Evolutionary conservation across 441 rosid genomes (phyloP).

Genomic region (Erysimum cheiri): DNA sequence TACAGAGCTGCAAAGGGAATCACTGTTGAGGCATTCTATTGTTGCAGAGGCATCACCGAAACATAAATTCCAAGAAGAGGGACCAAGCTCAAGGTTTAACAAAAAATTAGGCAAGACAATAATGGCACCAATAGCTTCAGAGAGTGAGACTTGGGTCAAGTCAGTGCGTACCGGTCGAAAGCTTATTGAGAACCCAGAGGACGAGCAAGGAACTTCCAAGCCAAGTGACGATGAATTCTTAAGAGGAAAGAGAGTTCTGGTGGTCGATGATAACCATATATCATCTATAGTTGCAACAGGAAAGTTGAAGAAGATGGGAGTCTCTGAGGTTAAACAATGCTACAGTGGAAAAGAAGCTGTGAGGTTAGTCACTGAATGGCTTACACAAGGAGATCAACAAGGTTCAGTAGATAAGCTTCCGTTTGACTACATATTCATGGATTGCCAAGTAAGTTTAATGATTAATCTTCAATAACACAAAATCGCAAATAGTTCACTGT

Average conservation of each 20-base stretch:
- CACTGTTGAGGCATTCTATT: conserved; percentile 18
- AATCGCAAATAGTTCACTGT: neutral
- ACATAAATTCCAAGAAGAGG: conserved; percentile 35
- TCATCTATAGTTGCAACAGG: conserved; percentile 38
- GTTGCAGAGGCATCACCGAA: conserved; percentile 11
- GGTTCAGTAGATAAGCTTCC: conserved; percentile 42
- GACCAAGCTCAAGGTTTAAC: conserved; percentile 37
- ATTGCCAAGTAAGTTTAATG: conserved; percentile 64
- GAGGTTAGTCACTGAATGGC: conserved; percentile 48
- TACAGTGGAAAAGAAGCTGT: conserved; percentile 69
- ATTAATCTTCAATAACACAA: neutral
- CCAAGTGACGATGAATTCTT: conserved; percentile 40
- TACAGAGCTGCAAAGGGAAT: conserved; percentile 26
- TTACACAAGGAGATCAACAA: conserved; percentile 43
- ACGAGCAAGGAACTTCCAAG: conserved; percentile 30
- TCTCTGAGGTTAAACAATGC: conserved; percentile 50
- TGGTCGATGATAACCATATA: conserved; percentile 61
- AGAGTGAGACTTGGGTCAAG: conserved; percentile 22
- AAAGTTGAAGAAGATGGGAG: conserved; percentile 56
- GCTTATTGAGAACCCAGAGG: conserved; percentile 8
- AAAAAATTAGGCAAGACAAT: conserved; percentile 32
- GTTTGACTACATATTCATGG: conserved; percentile 77
- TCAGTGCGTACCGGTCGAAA: conserved; percentile 28
- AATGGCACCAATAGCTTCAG: conserved; percentile 15
- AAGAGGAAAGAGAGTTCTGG: conserved; percentile 59